Evolutionary conservation across 257 asterid species (phyloP), one percentile per base, ranked within the genome.

Genomic region (Nicotiana tabacum): DNA sequence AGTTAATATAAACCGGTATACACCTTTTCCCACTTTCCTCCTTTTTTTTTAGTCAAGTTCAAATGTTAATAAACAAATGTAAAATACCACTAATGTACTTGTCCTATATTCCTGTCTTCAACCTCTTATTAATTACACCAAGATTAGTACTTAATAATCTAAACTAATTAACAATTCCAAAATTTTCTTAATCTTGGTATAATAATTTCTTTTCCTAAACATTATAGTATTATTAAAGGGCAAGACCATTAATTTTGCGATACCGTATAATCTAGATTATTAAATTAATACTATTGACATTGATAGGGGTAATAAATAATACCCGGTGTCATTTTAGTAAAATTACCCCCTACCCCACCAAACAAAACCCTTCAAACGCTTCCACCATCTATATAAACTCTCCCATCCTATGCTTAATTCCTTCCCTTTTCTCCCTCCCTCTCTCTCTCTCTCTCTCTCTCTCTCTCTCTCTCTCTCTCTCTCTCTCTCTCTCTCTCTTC

Each of bases 361-460:
- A 43, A 29, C 62, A 27, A 76, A 76, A 76, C 60, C 80, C 80
- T 17, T 53, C 58, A 3, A 53, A 13, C 6, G 58, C 82, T 61
- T 16, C 85, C 2, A 53, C 77, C 86, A 85, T 85, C 88, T 83
- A 77, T 85, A 87, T 57, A 82, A 68, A 46, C 72, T 35, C 53
- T 4, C 39, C 11, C 29, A 3, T 56, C 46, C 29, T 12, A 43
- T 1, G 10, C 9, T 1, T 0, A 11, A 11, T 32, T 46, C 48
- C 70, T 62, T 43, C 83, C 46, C 72, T 78, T 37, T 24, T 21
- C 82, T 35, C 58, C 64, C 37, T 11, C 33, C 66, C n/a, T n/a
- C n/a, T n/a, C n/a, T n/a, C n/a, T n/a, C n/a, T n/a, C n/a, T n/a
- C n/a, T n/a, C n/a, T n/a, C n/a, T n/a, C n/a, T n/a, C 24, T 21